Evolutionary conservation across 1,139 yeast species (phyloP).

Genomic region (Taphrina confusa): DNA sequence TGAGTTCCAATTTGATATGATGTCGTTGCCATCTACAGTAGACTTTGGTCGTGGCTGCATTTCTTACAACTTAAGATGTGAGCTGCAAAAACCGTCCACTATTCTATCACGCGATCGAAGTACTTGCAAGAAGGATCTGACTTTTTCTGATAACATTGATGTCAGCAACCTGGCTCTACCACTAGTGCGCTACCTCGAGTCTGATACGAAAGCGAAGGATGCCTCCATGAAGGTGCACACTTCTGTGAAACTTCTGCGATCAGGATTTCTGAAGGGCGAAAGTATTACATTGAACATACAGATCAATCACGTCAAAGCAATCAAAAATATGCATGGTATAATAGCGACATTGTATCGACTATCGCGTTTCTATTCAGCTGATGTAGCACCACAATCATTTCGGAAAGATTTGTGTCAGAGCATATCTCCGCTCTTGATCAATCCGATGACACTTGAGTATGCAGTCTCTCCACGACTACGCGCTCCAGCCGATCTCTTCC

Average conservation of each 20-base stretch:
- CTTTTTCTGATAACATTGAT: slow-evolving; percentile 71
- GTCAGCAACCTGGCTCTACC: slow-evolving; percentile 67
- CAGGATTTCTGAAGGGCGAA: slow-evolving; percentile 30
- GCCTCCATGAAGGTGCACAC: slow-evolving; percentile 12
- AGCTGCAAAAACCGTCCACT: slow-evolving; percentile 49
- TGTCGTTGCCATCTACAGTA: slow-evolving; percentile 69
- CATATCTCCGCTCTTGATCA: slow-evolving; percentile 75
- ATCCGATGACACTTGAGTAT: slow-evolving; percentile 61
- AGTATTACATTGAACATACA: slow-evolving; percentile 40
- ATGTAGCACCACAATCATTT: slow-evolving; percentile 59
- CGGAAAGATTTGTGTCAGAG: slow-evolving; percentile 81
- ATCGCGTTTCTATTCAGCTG: slow-evolving; percentile 71
- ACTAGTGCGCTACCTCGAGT: background rate
- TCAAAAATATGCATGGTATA: slow-evolving; percentile 73
- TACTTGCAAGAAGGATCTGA: slow-evolving; percentile 52
- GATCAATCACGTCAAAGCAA: slow-evolving; percentile 67
- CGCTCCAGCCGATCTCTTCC: slow-evolving; percentile 83
- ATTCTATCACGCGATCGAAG: slow-evolving; percentile 38
- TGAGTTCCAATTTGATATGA: slow-evolving; percentile 71
- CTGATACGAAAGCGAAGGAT: slow-evolving; percentile 15
- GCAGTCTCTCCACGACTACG: slow-evolving; percentile 64
- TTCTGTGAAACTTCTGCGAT: slow-evolving; percentile 7
- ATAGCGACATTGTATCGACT: slow-evolving; percentile 79
- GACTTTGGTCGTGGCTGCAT: slow-evolving; percentile 85
- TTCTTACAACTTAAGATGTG: slow-evolving; percentile 63